A percentile compares a stretch with the other conserved stretches of the same genome.
These are phyloP conservation scores for Trichoderma atrobrunneum DNA, from an alignment of 2,329 filamentous ascomycete species.

Conservation along the genomic window DNA sequence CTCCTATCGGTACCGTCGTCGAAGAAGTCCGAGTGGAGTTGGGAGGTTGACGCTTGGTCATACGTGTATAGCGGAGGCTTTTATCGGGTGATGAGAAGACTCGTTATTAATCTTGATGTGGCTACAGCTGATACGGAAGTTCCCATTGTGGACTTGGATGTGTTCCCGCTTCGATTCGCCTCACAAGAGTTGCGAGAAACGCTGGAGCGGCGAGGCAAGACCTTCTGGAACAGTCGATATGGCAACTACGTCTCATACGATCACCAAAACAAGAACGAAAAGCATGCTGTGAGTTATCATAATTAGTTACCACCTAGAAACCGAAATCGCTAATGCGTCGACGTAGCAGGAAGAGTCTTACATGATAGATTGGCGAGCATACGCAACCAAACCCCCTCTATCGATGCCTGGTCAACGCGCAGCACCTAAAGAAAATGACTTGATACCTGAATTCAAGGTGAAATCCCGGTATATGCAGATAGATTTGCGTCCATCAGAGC, in stretches of 20 bases:
- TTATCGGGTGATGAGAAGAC: neutral
- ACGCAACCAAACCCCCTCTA: neutral
- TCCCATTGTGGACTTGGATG: neutral
- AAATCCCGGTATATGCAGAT: neutral
- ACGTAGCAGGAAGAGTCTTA: neutral
- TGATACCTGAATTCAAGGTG: neutral
- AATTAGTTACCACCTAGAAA: neutral
- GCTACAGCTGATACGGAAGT: neutral
- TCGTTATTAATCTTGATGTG: neutral
- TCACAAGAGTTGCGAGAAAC: neutral
- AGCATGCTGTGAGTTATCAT: neutral
- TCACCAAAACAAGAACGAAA: neutral
- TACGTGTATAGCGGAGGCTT: neutral
- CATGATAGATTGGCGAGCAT: neutral
- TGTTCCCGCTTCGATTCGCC: neutral
- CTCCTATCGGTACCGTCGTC: neutral
- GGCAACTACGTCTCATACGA: neutral
- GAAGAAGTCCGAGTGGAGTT: neutral
- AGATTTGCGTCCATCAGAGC: neutral
- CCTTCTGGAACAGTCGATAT: neutral
- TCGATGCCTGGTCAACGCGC: fast-evolving
- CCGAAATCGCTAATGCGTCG: neutral
- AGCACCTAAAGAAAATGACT: neutral
- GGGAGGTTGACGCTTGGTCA: neutral
- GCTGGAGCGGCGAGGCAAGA: neutral